Percentiles rank a stretch among this genome's conserved stretches.
These are phyloP conservation scores for Alternaria sp. DNA, from an alignment of 2,329 filamentous ascomycete species.

Conservation along the genomic window DNA sequence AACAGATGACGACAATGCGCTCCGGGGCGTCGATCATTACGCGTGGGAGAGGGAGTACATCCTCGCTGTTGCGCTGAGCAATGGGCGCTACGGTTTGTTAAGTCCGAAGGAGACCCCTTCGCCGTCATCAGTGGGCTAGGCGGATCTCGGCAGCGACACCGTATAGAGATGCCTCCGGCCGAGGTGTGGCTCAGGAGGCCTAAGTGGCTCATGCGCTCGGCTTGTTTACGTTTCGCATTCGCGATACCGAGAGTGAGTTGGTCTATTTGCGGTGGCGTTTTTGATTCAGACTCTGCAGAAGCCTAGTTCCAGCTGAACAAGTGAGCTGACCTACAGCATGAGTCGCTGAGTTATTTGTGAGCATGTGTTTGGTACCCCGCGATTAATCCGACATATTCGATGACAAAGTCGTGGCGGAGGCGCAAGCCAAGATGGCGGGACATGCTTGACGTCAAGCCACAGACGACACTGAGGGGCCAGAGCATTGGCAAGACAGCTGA, in stretches of 20 bases:
- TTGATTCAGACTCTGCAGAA: not conserved
- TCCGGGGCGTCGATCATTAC: not conserved
- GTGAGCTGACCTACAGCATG: not conserved
- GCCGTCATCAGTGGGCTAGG: not conserved
- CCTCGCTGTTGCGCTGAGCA: not conserved
- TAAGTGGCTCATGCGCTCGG: not conserved
- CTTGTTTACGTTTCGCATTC: not conserved
- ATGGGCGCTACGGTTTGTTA: not conserved
- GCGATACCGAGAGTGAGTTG: not conserved
- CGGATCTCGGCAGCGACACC: conserved; percentile 3
- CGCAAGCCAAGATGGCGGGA: not conserved
- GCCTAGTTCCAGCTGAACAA: not conserved
- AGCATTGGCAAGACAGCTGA: not conserved
- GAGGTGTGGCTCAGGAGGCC: not conserved
- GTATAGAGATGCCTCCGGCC: not conserved
- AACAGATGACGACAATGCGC: not conserved
- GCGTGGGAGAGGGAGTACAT: not conserved
- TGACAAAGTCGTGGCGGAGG: not conserved
- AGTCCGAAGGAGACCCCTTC: not conserved
- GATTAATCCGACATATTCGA: not conserved
- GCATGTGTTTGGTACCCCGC: not conserved
- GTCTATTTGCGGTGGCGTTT: not conserved
- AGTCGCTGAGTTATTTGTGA: not conserved
- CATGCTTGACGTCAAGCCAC: not conserved
- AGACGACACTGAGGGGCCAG: not conserved